phyloP scores from a whole-genome alignment of 805 yeast species.

The Wickerhamiella nectarea region DNA sequence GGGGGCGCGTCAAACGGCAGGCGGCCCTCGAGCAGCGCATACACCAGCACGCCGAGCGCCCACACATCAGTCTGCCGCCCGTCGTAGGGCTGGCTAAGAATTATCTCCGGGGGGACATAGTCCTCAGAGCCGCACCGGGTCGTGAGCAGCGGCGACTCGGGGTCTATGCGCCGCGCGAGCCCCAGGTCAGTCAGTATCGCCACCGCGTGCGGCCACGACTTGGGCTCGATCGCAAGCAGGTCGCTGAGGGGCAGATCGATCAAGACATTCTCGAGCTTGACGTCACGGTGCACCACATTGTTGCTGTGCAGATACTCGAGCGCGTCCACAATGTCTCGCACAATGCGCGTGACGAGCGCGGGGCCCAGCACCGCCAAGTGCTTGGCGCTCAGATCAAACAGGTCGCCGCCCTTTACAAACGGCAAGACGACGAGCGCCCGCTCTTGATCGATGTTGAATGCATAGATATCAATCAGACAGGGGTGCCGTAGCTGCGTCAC shows the following conservation, averaged over 20 bases:
- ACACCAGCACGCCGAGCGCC: conserved; percentile 89
- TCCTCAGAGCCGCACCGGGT: conserved; percentile 96
- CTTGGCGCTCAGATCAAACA: conserved; percentile 47
- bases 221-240: conserved; percentile 19
- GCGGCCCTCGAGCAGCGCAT: conserved; percentile 69
- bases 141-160: conserved; percentile 47
- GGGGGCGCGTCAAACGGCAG: conserved; percentile 84
- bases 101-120: conserved; percentile 85
- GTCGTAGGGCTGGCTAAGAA: conserved; percentile 82
- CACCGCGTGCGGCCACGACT: conserved; percentile 25
- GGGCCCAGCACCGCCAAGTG: conserved; percentile 34
- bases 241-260: conserved; percentile 28
- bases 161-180: conserved; percentile 54
- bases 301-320: conserved; percentile 56
- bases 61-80: conserved; percentile 87
- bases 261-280: conserved; percentile 78
- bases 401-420: conserved; percentile 73
- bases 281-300: conserved; percentile 74
- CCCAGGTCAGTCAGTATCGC: conserved; percentile 81
- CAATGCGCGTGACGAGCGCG: conserved; percentile 43
- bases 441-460: conserved; percentile 27
- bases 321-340: conserved; percentile 57
- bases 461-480: conserved; percentile 45
- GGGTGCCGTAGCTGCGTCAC: conserved; percentile 41
- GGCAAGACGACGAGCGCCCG: conserved; percentile 48